Base-by-base conservation (phyloP, 768 basidiomycete genomes). In the Galerina marginata region DNA sequence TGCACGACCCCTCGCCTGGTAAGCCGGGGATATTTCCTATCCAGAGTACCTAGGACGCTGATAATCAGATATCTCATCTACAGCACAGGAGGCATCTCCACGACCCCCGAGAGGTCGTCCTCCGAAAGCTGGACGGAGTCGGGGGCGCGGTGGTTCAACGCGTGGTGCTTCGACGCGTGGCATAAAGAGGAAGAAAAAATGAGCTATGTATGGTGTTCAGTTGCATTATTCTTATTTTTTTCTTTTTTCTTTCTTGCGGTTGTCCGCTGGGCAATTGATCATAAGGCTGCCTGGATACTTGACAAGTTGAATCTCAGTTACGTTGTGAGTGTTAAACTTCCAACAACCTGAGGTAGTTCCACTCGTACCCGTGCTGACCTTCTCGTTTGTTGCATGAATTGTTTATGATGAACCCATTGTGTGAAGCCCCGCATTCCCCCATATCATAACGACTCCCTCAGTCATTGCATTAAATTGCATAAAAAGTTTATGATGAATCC, bases 1-100 rank as follows among this genome's bases (percentile, higher is more conserved):
- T 79, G 70, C 83, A 78, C 15, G 88, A 88, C 59, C 75, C 78
- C 26, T 86, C 86, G 42, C 79, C 83, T 70, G 86, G 88, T 89
- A 62, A 42, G 79, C 77, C 43, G 12, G 9, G 7, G 4, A 26
- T 42, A 47, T 44, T 26, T 20, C 39, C 55, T 54, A 33, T 20
- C 53, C 16, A 33, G 42, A 45, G 37, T 25, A 23, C 15, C 56
- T 39, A 6, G 37, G 12, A 44, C 9, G 26, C 36, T 40, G 26
- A 44, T 58, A 20, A 26, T 61, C 58, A 16, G 48, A 62, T 14
- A 60, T 36, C 45, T 59, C 25, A 4, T 45, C 53, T 59, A 54
- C 56, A 76, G 76, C 74, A 45, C 75, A 69, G 44, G 76, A 76
- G 55, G 71, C 73, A 36, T 76, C 78, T 23, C 74, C 79, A 29